phyloP scores from a whole-genome alignment of 768 basidiomycete species.

The Tulasnella calospora region DNA sequence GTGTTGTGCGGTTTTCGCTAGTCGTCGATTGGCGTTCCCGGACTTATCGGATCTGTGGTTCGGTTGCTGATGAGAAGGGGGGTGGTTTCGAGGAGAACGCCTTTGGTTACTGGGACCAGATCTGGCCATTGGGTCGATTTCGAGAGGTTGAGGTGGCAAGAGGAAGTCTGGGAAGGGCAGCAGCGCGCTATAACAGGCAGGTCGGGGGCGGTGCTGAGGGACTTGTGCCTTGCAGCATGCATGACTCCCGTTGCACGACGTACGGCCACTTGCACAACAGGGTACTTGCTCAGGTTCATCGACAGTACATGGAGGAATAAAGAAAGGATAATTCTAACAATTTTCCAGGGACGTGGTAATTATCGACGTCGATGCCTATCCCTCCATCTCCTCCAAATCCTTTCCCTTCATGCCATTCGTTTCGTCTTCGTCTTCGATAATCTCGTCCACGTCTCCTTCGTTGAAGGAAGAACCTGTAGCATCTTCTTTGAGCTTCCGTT shows the following conservation, averaged over 20 bases:
- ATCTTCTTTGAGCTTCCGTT: constrained; percentile 67
- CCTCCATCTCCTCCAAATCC: constrained; percentile 45
- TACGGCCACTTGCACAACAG: background rate
- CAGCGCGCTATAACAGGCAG: background rate
- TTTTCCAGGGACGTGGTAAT: background rate
- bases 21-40: background rate
- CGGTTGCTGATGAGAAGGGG: background rate
- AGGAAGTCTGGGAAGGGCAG: background rate
- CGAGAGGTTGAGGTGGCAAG: background rate
- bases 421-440: constrained; percentile 39
- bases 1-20: background rate
- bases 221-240: background rate
- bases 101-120: background rate
- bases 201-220: background rate
- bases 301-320: background rate
- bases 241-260: background rate
- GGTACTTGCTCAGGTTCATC: background rate
- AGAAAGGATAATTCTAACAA: background rate
- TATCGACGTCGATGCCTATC: constrained; percentile 31
- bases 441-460: constrained; percentile 28
- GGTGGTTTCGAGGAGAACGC: background rate
- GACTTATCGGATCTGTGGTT: background rate
- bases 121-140: background rate
- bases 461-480: constrained; percentile 49
- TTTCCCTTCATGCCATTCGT: constrained; percentile 40